Evolutionary conservation across 2,329 filamentous ascomycete species (phyloP), one percentile per base, ranked within the genome.

Genomic region (Cytospora paraplurivora): DNA sequence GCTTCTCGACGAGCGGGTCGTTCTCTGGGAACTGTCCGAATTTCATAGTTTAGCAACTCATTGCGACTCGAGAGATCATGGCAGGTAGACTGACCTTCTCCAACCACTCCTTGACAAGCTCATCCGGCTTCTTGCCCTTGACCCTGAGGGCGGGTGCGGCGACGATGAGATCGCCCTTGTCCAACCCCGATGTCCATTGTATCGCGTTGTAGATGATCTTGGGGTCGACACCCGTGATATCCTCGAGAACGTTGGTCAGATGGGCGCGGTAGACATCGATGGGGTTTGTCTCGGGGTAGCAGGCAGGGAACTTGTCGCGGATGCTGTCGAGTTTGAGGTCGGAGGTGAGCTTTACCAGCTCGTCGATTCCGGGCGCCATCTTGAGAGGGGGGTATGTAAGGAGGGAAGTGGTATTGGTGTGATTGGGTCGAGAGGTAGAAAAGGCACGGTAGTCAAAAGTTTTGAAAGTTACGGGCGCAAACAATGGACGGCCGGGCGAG

Each of bases 111-210:
- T 78, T 75, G 13, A 84, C 87, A 59, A 90, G 77, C 68, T 84
- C 85, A 66, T 81, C 78, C 12, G 87, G 86, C 73, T 90, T 90
- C 74, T 82, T 82, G 67, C 87, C 87, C 77, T 90, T 94, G 71
- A 94, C 77, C 66, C 92, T 84, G 67, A 96, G 82, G n/a, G 91
- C 90, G 17, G 92, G 90, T 10, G 92, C 86, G 10, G 92, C 88
- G 54, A 96, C 77, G 59, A 91, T 85, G 69, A 96, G 78, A 76
- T 96, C 92, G 55, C 92, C 92, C 79, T 93, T 92, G 68, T 95
- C 92, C 27, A 93, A 81, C 44, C 88, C 86, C 67, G 86, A 81
- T 6, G 92, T 94, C 90, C 91, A 94, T 78, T 90, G 85, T 50
- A 96, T 79, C 44, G 87, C 86, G 33, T 86, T 85, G 77, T 91